A percentile compares a stretch with the other conserved stretches of the same genome.
These are phyloP conservation scores for Arachis stenosperma DNA, from an alignment of 306 rosid genomes.

Conservation along the genomic window DNA sequence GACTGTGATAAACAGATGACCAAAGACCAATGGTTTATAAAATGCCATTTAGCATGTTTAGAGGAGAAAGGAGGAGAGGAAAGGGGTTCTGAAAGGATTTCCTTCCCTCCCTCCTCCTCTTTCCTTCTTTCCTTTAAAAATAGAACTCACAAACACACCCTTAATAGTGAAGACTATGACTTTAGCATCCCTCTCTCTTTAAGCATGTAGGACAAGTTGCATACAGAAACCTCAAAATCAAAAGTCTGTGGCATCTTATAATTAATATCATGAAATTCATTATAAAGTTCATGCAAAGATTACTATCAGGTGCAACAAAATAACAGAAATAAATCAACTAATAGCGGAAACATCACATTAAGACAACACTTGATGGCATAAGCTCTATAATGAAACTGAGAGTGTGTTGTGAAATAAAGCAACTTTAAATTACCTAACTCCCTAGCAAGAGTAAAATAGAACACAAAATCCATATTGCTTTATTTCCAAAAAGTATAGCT, in stretches of 20 bases:
- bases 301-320: background rate
- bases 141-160: too few relatives aligned
- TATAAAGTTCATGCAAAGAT: background rate
- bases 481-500: background rate
- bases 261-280: background rate
- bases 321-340: background rate
- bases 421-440: background rate
- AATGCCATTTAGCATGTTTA: too few relatives aligned
- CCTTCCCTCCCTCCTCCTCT: too few relatives aligned
- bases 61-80: too few relatives aligned
- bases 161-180: background rate
- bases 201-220: slow-evolving; percentile 11
- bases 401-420: background rate
- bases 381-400: background rate
- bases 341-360: background rate
- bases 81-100: too few relatives aligned
- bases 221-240: background rate
- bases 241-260: background rate
- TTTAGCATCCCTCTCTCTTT: too few relatives aligned
- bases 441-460: background rate
- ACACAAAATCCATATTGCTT: background rate
- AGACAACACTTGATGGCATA: background rate
- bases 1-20: slow-evolving; percentile 5
- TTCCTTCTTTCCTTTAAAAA: too few relatives aligned
- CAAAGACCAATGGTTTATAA: slow-evolving; percentile 3